Percentiles rank a stretch among this genome's conserved stretches.
Conservation (phyloP, 2,329 filamentous ascomycete genomes). For the Penicillium thymicola region DNA sequence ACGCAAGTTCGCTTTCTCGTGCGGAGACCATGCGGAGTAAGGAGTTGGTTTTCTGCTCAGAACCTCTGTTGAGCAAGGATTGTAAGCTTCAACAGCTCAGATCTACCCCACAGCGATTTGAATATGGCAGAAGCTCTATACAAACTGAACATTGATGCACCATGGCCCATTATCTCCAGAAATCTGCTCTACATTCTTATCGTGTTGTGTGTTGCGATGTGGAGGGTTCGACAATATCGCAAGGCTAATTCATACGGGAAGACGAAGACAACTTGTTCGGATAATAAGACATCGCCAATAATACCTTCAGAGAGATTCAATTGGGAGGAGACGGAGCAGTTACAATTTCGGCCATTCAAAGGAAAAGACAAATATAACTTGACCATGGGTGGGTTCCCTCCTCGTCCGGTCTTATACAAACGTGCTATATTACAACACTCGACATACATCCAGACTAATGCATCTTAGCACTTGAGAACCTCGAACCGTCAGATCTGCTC, state of each 20-base stretch:
- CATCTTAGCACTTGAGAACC: conserved; percentile 51
- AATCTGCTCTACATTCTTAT: background rate
- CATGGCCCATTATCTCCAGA: background rate
- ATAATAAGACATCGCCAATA: conserved; percentile 26
- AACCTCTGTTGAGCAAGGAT: background rate
- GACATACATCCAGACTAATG: conserved; percentile 4
- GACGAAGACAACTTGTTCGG: background rate
- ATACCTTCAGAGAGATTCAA: conserved; percentile 50
- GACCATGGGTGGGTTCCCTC: conserved; percentile 55
- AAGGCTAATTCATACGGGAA: background rate
- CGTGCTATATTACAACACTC: background rate
- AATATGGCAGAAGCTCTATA: background rate
- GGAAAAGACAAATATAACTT: conserved; percentile 60
- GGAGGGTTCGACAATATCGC: background rate
- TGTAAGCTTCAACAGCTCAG: background rate
- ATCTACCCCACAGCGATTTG: background rate
- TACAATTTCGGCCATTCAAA: conserved; percentile 57
- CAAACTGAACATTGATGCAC: background rate
- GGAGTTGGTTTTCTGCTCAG: background rate
- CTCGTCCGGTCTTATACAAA: background rate
- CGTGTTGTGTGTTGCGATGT: conserved; percentile 1
- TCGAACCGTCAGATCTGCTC: conserved; percentile 53
- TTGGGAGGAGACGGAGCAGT: conserved; percentile 50
- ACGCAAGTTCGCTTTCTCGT: background rate
- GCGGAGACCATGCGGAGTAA: conserved; percentile 13